phyloP scores from a whole-genome alignment of 1,139 yeast genomes.

The Yamadazyma membranifaciens region DNA sequence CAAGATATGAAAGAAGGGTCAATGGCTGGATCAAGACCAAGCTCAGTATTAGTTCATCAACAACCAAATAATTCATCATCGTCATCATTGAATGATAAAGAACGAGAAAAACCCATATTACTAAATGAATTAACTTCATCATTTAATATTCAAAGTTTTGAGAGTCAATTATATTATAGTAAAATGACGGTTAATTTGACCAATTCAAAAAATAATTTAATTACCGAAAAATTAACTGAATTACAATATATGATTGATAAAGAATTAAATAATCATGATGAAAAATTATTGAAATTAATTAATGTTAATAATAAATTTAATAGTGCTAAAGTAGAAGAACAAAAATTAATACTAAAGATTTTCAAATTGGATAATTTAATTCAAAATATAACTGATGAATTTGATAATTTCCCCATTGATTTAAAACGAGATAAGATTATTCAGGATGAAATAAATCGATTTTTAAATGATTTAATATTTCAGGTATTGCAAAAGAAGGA shows the following conservation, averaged over 20 bases:
- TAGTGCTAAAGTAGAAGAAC: conserved; percentile 32
- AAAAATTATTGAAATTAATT: conserved; percentile 28
- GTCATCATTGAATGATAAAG: conserved; percentile 5
- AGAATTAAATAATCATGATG: conserved; percentile 41
- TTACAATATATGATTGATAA: conserved; percentile 40
- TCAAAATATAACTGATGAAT: conserved; percentile 18
- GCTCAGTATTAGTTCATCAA: background rate
- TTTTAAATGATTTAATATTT: conserved; percentile 40
- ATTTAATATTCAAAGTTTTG: conserved; percentile 30
- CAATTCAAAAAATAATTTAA: conserved; percentile 31
- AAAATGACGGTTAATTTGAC: conserved; percentile 38
- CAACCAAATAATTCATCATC: background rate
- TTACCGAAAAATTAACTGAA: conserved; percentile 42
- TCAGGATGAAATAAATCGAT: conserved; percentile 43
- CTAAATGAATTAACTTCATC: conserved; percentile 12
- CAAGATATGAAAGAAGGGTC: background rate
- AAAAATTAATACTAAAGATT: conserved; percentile 30
- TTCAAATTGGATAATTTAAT: conserved; percentile 42
- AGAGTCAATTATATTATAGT: conserved; percentile 37
- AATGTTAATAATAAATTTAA: conserved; percentile 22
- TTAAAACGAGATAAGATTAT: conserved; percentile 29
- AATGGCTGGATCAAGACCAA: conserved; percentile 2
- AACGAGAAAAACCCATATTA: conserved; percentile 5
- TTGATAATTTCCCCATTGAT: conserved; percentile 12
- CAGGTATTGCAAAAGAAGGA: conserved; percentile 35